phyloP scores from a whole-genome alignment of 2,329 filamentous ascomycete genomes.

The Hypoxylon sp. region DNA sequence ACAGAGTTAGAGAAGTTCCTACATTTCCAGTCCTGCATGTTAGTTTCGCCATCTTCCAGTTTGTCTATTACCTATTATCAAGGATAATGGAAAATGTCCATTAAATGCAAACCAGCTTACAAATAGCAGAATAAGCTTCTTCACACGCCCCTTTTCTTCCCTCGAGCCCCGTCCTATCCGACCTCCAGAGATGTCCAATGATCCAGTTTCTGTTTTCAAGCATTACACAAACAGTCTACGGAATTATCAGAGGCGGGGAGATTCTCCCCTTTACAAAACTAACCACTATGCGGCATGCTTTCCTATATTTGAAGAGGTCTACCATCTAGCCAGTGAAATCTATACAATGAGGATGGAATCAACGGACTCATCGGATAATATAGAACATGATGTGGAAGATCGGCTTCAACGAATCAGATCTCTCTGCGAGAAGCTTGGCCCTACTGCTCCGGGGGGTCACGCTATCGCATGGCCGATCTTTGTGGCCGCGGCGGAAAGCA shows the following conservation, averaged over 20 bases:
- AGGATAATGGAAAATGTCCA: neutral
- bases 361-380: neutral
- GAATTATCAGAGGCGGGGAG: slow-evolving; percentile 2
- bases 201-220: slow-evolving; percentile 19
- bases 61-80: neutral
- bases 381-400: neutral
- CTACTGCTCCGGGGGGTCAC: slow-evolving; percentile 12
- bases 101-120: neutral
- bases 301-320: slow-evolving; percentile 17
- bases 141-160: slow-evolving; percentile 22
- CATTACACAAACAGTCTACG: slow-evolving; percentile 11
- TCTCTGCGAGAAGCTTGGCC: slow-evolving; percentile 18
- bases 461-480: slow-evolving; percentile 31
- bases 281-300: slow-evolving; percentile 2
- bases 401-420: slow-evolving; percentile 2
- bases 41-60: neutral
- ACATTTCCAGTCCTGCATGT: slow-evolving; percentile 31
- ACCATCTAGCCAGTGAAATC: slow-evolving; percentile 14
- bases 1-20: slow-evolving; percentile 24
- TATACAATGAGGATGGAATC: slow-evolving; percentile 9
- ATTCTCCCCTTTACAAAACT: neutral
- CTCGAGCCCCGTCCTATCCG: slow-evolving; percentile 4
- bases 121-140: slow-evolving; percentile 28
- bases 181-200: neutral
- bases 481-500: slow-evolving; percentile 28